Base-by-base conservation (phyloP, 2,329 filamentous ascomycete genomes). In the Xylaria sp. region DNA sequence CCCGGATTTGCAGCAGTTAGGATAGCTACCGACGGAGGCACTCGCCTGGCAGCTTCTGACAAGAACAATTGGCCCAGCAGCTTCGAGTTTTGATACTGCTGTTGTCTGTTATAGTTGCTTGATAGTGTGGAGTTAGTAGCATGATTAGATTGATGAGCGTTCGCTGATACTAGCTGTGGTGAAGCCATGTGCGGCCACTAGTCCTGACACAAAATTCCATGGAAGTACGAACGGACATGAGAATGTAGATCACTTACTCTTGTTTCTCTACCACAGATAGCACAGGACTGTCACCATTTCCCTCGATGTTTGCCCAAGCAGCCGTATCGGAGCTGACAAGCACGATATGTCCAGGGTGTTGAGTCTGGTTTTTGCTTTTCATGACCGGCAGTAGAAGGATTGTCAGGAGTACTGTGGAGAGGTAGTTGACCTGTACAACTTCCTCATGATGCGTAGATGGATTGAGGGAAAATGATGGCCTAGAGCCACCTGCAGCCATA, bases 371-470 rank as follows among this genome's bases (percentile, higher is more conserved):
- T 47, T 65, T 81, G 9, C 81, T 75, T 62, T 82, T 81, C 1
- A 87, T 75, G 32, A 82, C 81, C 0, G 84, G 85, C 0, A 87
- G 72, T 4, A 87, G 62, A 0, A 85, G 76, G 0, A 85, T 72
- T 0, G 79, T 80, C 0, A 88, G 76, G 0, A 88, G 75, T 6
- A 84, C 79, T 0, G 83, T 87, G 21, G 79, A 82, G 65, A 88
- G 78, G 9, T 85, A 85, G 66, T 88, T 88, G 47, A 83, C 80
- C 0, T 84, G 85, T 47, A 88, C 73, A 3, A 78, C 81, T 24
- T 76, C 75, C 70, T 88, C 85, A 0, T 79, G 74, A 3, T 21
- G 24, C 0, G 81, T 82, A 0, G 75, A 21, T 0, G 53, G 47
- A 9, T 48, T 61, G 32, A 65, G 19, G 3, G n/a, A 30, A 6